Evolutionary conservation across 176 grass and related monocot species (phyloP).

Genomic region (Metroxylon sagu): DNA sequence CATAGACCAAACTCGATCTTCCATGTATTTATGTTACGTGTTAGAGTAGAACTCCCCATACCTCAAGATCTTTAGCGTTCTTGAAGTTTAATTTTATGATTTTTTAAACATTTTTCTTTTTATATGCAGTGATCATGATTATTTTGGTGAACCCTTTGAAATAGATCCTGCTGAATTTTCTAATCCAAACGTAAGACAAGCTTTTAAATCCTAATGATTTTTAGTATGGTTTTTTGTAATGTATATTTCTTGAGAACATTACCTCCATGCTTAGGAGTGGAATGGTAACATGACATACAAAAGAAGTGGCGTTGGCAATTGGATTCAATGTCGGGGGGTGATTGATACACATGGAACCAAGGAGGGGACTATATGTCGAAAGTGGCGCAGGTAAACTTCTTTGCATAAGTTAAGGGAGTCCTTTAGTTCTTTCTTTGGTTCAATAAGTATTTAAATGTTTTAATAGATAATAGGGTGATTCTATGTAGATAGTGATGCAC

Average conservation of each 20-base stretch:
- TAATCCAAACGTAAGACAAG: constrained; percentile 2
- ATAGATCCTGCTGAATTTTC: constrained; percentile 31
- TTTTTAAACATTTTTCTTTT: constrained; percentile 10
- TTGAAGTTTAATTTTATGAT: constrained; percentile 14
- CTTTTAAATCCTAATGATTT: constrained; percentile 1
- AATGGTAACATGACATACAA: constrained; percentile 19
- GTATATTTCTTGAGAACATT: constrained; percentile 15
- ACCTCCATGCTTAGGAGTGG: constrained; percentile 13
- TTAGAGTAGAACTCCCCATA: too few species aligned
- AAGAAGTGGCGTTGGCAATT: constrained; percentile 34
- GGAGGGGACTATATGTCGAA: constrained; percentile 45
- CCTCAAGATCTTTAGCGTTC: background rate
- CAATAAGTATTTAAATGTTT: too few species aligned
- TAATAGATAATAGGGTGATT: too few species aligned
- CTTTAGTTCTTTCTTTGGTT: too few species aligned
- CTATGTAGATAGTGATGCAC: too few species aligned
- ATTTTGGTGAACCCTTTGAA: constrained; percentile 38
- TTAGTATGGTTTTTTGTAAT: constrained; percentile 14
- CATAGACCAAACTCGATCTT: too few species aligned
- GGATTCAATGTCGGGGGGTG: constrained; percentile 55
- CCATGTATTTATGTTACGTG: too few species aligned
- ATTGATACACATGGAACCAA: constrained; percentile 11
- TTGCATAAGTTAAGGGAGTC: too few species aligned
- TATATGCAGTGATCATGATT: constrained; percentile 39
- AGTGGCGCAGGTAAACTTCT: constrained; percentile 62